Percentiles rank a stretch among this genome's conserved stretches.
Conservation (phyloP, 106 monocot species). For the Dendrobium officinale region DNA sequence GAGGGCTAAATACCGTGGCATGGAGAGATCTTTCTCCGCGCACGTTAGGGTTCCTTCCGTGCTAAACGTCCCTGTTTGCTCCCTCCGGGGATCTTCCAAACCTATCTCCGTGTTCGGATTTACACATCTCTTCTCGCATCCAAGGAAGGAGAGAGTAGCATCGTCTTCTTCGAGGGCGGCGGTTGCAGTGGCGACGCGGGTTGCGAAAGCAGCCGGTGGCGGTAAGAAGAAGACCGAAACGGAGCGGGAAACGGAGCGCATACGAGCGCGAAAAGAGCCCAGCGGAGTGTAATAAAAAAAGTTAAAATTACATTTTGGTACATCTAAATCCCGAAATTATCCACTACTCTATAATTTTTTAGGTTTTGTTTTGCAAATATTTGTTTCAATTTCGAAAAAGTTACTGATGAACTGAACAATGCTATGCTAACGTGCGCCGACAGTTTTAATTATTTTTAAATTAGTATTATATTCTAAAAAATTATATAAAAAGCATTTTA, state of each 20-base stretch:
- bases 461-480: too few relatives aligned
- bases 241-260: not conserved
- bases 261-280: not conserved
- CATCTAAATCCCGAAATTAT: too few relatives aligned
- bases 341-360: too few relatives aligned
- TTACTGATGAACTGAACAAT: too few relatives aligned
- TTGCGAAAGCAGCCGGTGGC: not conserved
- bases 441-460: too few relatives aligned
- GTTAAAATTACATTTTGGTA: too few relatives aligned
- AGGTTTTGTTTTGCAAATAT: too few relatives aligned
- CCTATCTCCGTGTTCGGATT: constrained; percentile 27
- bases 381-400: too few relatives aligned
- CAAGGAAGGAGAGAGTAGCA: not conserved
- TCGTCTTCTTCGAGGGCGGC: not conserved
- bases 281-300: not conserved
- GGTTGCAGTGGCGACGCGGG: not conserved
- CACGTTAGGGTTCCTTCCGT: constrained; percentile 43
- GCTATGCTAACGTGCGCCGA: too few relatives aligned
- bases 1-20: constrained; percentile 14
- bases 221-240: not conserved
- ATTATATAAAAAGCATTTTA: too few relatives aligned
- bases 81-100: constrained; percentile 20
- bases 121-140: not conserved
- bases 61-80: constrained; percentile 54
- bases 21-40: constrained; percentile 52